Evolutionary conservation across 345 rosid genomes (phyloP).

Genomic region (Hypericum perforatum): DNA sequence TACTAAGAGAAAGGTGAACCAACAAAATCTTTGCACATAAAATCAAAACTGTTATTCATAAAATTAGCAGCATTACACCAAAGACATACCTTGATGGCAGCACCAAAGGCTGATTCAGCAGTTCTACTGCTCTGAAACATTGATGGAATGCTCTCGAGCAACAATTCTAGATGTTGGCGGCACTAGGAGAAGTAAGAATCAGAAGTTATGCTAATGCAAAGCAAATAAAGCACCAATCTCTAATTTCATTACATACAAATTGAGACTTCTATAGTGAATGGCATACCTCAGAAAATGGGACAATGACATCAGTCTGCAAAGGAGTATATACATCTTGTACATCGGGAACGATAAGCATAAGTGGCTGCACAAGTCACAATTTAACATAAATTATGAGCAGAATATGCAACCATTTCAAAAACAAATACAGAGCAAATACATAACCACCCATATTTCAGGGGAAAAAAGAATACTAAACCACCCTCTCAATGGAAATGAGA

Average conservation of each 20-base stretch:
- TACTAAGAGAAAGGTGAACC: background rate
- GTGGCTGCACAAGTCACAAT: conserved; percentile 43
- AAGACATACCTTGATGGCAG: conserved; percentile 75
- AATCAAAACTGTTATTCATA: background rate
- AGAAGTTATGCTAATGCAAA: too few species aligned
- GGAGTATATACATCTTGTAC: conserved; percentile 97
- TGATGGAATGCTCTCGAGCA: conserved; percentile 89
- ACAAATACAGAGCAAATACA: too few species aligned
- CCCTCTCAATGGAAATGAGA: too few species aligned
- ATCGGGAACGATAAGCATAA: conserved; percentile 98
- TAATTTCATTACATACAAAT: too few species aligned
- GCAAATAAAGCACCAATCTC: too few species aligned
- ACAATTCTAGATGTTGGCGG: conserved; percentile 85
- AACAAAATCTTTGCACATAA: background rate
- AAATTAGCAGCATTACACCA: background rate
- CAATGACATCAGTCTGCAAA: conserved; percentile 78
- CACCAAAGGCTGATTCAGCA: conserved; percentile 97
- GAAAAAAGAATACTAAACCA: too few species aligned
- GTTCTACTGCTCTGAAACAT: conserved; percentile 81
- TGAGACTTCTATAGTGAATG: background rate
- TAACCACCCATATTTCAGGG: too few species aligned
- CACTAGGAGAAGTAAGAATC: conserved; percentile 31
- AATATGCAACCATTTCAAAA: too few species aligned
- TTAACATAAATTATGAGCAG: conserved; percentile 5
- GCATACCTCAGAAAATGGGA: conserved; percentile 83